These are phyloP conservation scores for Xerocomellus amylosporus DNA, from an alignment of 768 basidiomycete species.

Conservation along the genomic window DNA sequence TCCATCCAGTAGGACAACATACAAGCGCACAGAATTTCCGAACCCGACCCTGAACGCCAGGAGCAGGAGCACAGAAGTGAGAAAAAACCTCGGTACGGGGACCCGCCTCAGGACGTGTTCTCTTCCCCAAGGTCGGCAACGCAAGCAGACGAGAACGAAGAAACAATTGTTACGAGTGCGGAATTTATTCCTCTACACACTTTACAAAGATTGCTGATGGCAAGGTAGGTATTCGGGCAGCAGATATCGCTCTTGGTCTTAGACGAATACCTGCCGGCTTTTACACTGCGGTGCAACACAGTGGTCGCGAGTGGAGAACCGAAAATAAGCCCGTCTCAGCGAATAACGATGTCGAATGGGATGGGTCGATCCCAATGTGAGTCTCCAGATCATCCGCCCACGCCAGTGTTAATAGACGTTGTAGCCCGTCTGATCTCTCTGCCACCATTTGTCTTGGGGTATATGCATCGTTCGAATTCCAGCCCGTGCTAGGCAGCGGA, in stretches of 20 bases:
- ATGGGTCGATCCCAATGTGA: constrained; percentile 1
- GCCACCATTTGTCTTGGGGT: background rate
- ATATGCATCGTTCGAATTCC: constrained; percentile 4
- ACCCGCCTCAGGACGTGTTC: background rate
- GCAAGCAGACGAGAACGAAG: background rate
- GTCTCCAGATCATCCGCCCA: background rate
- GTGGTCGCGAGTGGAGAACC: background rate
- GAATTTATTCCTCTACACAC: background rate
- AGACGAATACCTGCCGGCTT: constrained; percentile 3
- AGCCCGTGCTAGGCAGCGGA: constrained; percentile 2
- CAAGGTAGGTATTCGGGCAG: constrained; percentile 1
- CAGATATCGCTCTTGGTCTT: background rate
- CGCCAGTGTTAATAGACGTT: background rate
- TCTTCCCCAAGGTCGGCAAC: too few relatives aligned
- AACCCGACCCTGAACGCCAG: background rate
- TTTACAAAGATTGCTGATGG: background rate
- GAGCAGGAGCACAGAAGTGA: background rate
- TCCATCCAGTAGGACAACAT: background rate
- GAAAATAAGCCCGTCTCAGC: background rate
- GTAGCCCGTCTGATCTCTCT: constrained; percentile 4
- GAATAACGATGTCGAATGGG: constrained; percentile 1
- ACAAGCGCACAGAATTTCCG: background rate
- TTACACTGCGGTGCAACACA: background rate
- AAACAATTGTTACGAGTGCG: background rate
- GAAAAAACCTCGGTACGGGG: background rate